A percentile compares a stretch with the other conserved stretches of the same genome.
Evolutionary conservation across 306 rosid genomes (phyloP).

Genomic region (Abrus pulchellus): DNA sequence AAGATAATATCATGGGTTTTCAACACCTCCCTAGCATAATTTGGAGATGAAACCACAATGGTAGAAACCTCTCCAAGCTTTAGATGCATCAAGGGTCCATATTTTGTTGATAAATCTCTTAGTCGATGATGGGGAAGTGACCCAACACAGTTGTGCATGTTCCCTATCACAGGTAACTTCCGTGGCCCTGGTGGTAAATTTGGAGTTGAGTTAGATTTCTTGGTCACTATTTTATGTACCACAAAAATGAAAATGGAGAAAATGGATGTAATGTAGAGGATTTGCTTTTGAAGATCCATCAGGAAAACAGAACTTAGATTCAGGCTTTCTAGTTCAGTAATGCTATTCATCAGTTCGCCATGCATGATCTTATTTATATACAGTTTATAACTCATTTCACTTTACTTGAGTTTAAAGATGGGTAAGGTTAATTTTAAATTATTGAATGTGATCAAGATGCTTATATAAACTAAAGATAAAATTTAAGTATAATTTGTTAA

Average conservation of each 20-base stretch:
- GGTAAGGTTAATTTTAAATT: too few species aligned
- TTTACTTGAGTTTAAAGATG: too few species aligned
- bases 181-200: constrained; percentile 61
- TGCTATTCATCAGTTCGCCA: too few species aligned
- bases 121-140: constrained; percentile 48
- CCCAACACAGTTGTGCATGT: constrained; percentile 43
- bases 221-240: constrained; percentile 15
- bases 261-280: constrained; percentile 19
- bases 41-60: constrained; percentile 57
- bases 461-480: too few species aligned
- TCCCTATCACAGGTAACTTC: constrained; percentile 55
- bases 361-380: too few species aligned
- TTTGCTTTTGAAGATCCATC: background rate
- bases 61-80: constrained; percentile 55
- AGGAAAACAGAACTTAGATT: too few species aligned
- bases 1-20: constrained; percentile 54
- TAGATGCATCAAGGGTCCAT: constrained; percentile 62
- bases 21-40: constrained; percentile 47
- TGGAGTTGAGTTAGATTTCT: constrained; percentile 33
- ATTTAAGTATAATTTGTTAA: too few species aligned
- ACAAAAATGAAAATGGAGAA: constrained; percentile 33
- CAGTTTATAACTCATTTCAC: too few species aligned
- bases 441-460: too few species aligned
- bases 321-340: too few species aligned
- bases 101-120: constrained; percentile 51